Evolutionary conservation across 257 asterid genomes (phyloP).

Genomic region (Solanum okadae): DNA sequence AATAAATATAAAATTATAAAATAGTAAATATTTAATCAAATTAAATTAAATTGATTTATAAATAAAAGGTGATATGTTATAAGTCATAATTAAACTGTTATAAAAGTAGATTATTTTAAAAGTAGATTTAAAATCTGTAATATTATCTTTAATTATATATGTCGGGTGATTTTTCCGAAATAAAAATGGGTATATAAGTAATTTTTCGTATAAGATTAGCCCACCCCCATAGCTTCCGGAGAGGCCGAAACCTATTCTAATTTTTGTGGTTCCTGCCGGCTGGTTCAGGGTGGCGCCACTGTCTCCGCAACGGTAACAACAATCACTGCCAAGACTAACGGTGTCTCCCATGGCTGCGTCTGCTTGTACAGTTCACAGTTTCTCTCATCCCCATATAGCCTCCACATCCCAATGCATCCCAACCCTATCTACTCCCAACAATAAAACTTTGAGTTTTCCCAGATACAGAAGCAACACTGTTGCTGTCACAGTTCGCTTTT

Average conservation of each 20-base stretch:
- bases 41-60: too few relatives aligned
- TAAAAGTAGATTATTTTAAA: too few relatives aligned
- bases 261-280: background rate
- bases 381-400: background rate
- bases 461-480: background rate
- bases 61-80: too few relatives aligned
- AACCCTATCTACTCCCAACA: background rate
- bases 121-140: too few relatives aligned
- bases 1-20: too few relatives aligned
- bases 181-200: too few relatives aligned
- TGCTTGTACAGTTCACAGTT: background rate
- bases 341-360: slow-evolving; percentile 3
- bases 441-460: background rate
- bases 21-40: too few relatives aligned
- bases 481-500: background rate
- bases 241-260: background rate
- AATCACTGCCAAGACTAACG: background rate
- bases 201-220: background rate
- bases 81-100: too few relatives aligned
- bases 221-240: background rate
- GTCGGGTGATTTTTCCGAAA: too few relatives aligned
- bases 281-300: background rate
- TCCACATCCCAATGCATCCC: background rate
- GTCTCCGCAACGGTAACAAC: background rate
- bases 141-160: too few relatives aligned